Conservation (phyloP, 1,284 basidiomycete species). For the Chalciporus piperatoides region DNA sequence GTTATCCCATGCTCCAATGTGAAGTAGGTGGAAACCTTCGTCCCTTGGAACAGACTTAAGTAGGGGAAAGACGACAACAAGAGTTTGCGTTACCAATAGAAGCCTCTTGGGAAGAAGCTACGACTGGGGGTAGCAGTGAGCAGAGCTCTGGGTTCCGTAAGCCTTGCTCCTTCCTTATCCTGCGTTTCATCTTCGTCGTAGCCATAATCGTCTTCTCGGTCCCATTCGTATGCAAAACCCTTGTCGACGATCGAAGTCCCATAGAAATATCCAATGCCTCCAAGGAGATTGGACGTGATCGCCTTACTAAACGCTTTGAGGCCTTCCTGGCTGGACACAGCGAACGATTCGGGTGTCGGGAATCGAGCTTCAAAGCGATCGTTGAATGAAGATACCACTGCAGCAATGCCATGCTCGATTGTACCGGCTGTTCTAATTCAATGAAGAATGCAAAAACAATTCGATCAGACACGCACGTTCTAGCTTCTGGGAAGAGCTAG, state of each 20-base stretch:
- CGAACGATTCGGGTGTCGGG: constrained; percentile 57
- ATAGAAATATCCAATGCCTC: constrained; percentile 93
- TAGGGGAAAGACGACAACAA: constrained; percentile 3
- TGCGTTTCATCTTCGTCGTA: constrained; percentile 36
- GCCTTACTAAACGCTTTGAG: constrained; percentile 77
- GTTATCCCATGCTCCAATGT: constrained; percentile 90
- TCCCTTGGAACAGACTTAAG: constrained; percentile 53
- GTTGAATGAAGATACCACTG: constrained; percentile 60
- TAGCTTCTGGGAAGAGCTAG: constrained; percentile 55
- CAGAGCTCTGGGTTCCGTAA: constrained; percentile 74
- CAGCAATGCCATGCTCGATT: constrained; percentile 67
- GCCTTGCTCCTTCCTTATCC: constrained; percentile 48
- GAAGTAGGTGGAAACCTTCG: constrained; percentile 91
- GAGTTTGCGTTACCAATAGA: constrained; percentile 71
- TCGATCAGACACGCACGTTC: constrained; percentile 45
- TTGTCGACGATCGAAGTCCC: constrained; percentile 87
- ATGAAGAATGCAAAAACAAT: constrained; percentile 12
- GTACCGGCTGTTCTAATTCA: constrained; percentile 42
- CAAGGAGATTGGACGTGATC: constrained; percentile 85
- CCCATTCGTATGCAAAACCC: constrained; percentile 84
- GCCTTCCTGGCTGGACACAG: constrained; percentile 44
- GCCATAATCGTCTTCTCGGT: constrained; percentile 67
- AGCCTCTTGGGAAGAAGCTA: constrained; percentile 94
- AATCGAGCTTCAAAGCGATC: constrained; percentile 68
- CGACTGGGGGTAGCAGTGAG: constrained; percentile 91